A percentile compares a stretch with the other conserved stretches of the same genome.
Evolutionary conservation across 768 basidiomycete genomes (phyloP).

Genomic region (Termitomyces sp.): DNA sequence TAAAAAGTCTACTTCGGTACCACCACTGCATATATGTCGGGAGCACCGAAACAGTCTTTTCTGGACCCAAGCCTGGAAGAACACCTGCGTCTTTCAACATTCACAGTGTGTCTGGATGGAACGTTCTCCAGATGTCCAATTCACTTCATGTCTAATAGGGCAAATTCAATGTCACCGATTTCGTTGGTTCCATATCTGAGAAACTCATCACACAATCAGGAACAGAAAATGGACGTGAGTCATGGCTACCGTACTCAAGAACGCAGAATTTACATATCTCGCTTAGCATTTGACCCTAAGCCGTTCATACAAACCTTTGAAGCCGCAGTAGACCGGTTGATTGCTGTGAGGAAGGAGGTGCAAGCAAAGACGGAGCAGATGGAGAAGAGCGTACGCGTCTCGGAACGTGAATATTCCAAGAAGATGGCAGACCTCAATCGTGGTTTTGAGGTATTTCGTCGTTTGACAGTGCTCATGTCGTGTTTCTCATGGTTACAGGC

Average conservation of each 20-base stretch:
- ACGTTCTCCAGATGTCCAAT: neutral
- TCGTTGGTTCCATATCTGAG: slow-evolving; percentile 81
- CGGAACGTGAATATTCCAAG: slow-evolving; percentile 92
- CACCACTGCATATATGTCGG: slow-evolving; percentile 8
- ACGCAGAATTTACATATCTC: slow-evolving; percentile 4
- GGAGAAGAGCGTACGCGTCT: slow-evolving; percentile 83
- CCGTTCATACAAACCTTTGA: slow-evolving; percentile 94
- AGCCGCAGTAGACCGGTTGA: slow-evolving; percentile 81
- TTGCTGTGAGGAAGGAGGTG: slow-evolving; percentile 84
- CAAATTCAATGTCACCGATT: slow-evolving; percentile 90
- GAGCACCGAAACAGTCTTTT: slow-evolving; percentile 6
- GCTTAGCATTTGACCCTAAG: slow-evolving; percentile 84
- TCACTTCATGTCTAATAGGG: slow-evolving; percentile 38
- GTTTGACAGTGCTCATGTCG: neutral
- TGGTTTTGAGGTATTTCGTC: slow-evolving; percentile 74
- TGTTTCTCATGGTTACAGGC: slow-evolving; percentile 41
- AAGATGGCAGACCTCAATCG: slow-evolving; percentile 90
- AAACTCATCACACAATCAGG: slow-evolving; percentile 85
- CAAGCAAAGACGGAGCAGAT: slow-evolving; percentile 87
- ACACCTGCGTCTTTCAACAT: slow-evolving; percentile 46
- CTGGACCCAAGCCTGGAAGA: slow-evolving; percentile 50
- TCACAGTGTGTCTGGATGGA: slow-evolving; percentile 36
- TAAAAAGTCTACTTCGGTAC: too few species aligned
- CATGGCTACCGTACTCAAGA: neutral
- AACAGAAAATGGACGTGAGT: slow-evolving; percentile 70